Evolutionary conservation across 1,284 basidiomycete genomes (phyloP), one percentile per base, ranked within the genome.

Genomic region (Cutaneotrichosporon dermatis): DNA sequence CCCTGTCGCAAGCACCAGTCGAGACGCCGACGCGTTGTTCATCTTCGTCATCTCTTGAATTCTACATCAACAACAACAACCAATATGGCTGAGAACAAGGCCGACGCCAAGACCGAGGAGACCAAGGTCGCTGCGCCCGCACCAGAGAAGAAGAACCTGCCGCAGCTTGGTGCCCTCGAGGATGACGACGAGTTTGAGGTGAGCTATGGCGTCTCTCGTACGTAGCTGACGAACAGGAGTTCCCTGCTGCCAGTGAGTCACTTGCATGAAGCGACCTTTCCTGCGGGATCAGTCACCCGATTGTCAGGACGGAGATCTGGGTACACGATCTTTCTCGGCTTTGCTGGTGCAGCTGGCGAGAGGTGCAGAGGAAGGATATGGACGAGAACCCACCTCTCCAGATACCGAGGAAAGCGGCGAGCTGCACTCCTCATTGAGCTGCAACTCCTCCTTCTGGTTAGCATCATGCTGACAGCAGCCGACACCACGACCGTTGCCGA

Each of bases 161-260:
- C 74, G 36, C 76, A 79, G 64, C 66, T 79, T 10, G 77, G 78
- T 48, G 74, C 77, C 42, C 66, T 79, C 42, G 78, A 79, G 66
- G 78, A 79, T 63, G 78, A 79, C 69, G 78, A 79, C 63, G 78
- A 79, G 71, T 79, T 79, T 62, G 77, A 79, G 70, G 77, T 79
- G 68, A 68, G 77, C 70, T 10, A 42, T 37, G 16, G 44, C 25
- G 6, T 2, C 34, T 7, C 25, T 11, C 33, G 33, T 13, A 25
- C 10, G 25, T 11, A n/a, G 51, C 58, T 59, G 58, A 66, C 57
- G 0, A 39, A 9, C 58, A 77, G 76, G 76, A 77, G 51, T 77
- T 77, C 61, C 71, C 75, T n/a, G 74, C 73, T 15, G 63, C 70
- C 51, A 74, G 76, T 76, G 59, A 41, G 63, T 57, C 39, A 25